A percentile compares a stretch with the other conserved stretches of the same genome.
Evolutionary conservation across 2,329 filamentous ascomycete species (phyloP).

Genomic region (Didymella pomorum): DNA sequence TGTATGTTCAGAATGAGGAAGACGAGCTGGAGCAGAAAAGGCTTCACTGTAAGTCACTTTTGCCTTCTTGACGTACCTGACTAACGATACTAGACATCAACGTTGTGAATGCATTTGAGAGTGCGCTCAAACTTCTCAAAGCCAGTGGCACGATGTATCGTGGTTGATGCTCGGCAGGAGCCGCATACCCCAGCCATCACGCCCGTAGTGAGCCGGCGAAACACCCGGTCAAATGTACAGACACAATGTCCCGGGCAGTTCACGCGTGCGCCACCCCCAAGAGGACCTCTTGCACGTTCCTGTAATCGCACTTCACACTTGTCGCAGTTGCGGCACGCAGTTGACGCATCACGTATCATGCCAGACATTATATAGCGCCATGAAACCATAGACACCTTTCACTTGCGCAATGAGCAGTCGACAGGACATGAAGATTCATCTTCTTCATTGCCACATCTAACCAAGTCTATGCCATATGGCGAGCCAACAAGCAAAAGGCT

Average conservation of each 20-base stretch:
- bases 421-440: background rate
- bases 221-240: background rate
- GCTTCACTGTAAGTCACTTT: constrained; percentile 72
- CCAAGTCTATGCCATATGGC: constrained; percentile 36
- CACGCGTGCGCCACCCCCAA: background rate
- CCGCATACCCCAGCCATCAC: constrained; percentile 30
- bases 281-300: background rate
- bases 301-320: background rate
- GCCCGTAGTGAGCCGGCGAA: background rate
- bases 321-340: background rate
- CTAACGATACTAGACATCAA: constrained; percentile 49
- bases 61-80: background rate
- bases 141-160: constrained; percentile 22
- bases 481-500: constrained; percentile 24
- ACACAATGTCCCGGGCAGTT: background rate
- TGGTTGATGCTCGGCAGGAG: constrained; percentile 42
- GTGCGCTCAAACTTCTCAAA: constrained; percentile 57
- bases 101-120: constrained; percentile 59
- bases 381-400: constrained; percentile 1
- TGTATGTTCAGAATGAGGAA: constrained; percentile 79
- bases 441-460: constrained; percentile 21
- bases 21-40: constrained; percentile 75
- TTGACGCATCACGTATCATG: background rate
- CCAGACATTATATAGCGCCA: background rate
- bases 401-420: background rate